phyloP scores from a whole-genome alignment of 78 protist species.

The Dictyostelium intermedium region DNA sequence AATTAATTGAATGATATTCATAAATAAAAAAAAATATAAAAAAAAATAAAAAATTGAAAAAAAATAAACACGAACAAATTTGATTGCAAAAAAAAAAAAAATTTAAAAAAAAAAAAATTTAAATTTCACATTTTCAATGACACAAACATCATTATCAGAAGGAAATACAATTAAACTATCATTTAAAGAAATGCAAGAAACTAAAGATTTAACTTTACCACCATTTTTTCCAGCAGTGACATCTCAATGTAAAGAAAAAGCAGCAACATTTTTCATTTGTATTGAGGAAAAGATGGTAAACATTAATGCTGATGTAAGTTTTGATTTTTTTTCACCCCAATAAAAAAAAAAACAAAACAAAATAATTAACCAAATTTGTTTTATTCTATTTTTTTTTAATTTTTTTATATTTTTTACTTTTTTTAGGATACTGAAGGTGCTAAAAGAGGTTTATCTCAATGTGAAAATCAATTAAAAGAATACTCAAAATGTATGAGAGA shows the following conservation, averaged over 20 bases:
- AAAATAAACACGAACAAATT: neutral
- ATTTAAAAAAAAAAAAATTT: neutral
- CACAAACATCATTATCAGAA: neutral
- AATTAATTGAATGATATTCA: too few species aligned
- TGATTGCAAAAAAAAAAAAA: neutral
- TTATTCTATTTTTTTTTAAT: too few species aligned
- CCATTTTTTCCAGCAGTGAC: slow-evolving; percentile 56
- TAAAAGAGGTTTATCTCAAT: slow-evolving; percentile 31
- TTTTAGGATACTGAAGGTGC: slow-evolving; percentile 30
- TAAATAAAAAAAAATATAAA: neutral
- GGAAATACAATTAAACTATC: neutral
- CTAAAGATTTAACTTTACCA: slow-evolving; percentile 26
- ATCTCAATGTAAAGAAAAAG: slow-evolving; percentile 38
- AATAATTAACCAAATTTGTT: too few species aligned
- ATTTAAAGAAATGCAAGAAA: neutral
- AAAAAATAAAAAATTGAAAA: neutral
- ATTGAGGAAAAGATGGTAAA: slow-evolving; percentile 17
- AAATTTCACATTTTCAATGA: neutral
- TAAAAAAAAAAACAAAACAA: neutral
- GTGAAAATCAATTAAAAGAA: slow-evolving; percentile 16
- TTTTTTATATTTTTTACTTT: neutral
- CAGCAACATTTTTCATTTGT: slow-evolving; percentile 59
- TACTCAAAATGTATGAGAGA: slow-evolving; percentile 18
- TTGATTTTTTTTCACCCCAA: neutral
- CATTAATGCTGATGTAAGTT: slow-evolving; percentile 22